Conservation (phyloP, 2,329 filamentous ascomycete species). For the Madurella mycetomatis region DNA sequence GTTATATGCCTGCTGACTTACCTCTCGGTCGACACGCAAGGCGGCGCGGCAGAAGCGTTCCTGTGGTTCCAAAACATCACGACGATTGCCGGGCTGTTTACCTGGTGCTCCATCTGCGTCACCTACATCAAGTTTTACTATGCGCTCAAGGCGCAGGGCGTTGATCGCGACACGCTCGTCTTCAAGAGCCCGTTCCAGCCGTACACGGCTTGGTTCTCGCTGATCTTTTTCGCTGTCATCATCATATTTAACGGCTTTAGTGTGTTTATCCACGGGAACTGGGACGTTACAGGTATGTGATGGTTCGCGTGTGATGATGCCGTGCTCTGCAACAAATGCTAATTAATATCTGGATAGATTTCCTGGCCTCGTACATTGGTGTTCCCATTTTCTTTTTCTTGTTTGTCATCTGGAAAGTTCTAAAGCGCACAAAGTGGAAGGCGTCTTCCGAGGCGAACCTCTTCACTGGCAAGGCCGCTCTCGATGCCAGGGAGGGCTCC, state of each 20-base stretch:
- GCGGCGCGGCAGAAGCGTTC: too few species aligned
- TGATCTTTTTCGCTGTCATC: constrained; percentile 55
- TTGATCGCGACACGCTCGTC: constrained; percentile 41
- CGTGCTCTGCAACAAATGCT: too few species aligned
- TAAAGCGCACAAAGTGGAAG: too few species aligned
- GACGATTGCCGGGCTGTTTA: constrained; percentile 58
- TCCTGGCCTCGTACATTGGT: too few species aligned
- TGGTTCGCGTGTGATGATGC: too few species aligned
- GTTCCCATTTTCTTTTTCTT: too few species aligned
- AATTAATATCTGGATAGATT: too few species aligned
- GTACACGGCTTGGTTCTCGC: constrained; percentile 55
- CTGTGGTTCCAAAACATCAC: constrained; percentile 42
- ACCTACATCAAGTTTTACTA: constrained; percentile 55
- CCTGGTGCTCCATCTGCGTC: constrained; percentile 56
- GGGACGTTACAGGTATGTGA: constrained; percentile 35
- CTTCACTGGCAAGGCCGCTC: too few species aligned
- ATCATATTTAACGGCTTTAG: constrained; percentile 66
- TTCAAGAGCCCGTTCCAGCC: not conserved
- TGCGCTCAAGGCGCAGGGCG: constrained; percentile 52
- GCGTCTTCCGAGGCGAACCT: too few species aligned
- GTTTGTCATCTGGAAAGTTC: too few species aligned
- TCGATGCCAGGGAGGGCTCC: too few species aligned
- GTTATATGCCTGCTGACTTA: constrained; percentile 53
- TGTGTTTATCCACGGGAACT: constrained; percentile 57
- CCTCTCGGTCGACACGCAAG: constrained; percentile 36